Evolutionary conservation across 148 eudicot species (phyloP), one percentile per base, ranked within the genome.

Genomic region (Tetragonia tetragonoides): DNA sequence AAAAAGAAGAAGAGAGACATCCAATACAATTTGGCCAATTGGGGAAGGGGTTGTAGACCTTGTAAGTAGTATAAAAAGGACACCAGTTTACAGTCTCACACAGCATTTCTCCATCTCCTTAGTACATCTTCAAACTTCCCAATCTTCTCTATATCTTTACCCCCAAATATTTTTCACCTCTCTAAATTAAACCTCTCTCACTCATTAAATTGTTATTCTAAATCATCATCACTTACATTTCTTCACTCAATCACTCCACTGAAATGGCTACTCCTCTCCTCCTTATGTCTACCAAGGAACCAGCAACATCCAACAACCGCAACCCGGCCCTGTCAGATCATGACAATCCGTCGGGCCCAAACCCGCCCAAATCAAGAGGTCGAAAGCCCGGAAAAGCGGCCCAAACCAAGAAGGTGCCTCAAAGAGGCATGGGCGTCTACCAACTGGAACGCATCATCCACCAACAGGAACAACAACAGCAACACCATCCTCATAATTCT

Each of bases 371-470:
- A 49, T 39, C 76, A 4, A 77, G 80, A 16, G 61, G 66, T 37
- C 66, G 84, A 12, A 81, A 70, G 42, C 57, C 66, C 57, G 62
- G 75, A 7, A 63, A 44, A 14, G 65, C 72, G 38, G 14, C 70
- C 23, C 81, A 69, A 70, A 85, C 74, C 64, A 72, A 81, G 41
- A 91, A 89, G 54, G 69, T 62, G 62, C 80, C 84, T 1, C 83
- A 73, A 75, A 84, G 97, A 77, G 97, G 97, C 0, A 86, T 90
- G 90, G 95, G 97, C 0, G 94, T 93, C 54, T 95, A 82, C 38
- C 85, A 87, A 79, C 93, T 90, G 7, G 94, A 90, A 68, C 81
- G 81, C 7, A 68, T 72, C 39, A 75, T 73, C 28, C 42, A 16
- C 6, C 75, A 38, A 5, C 66, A 74, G 10, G 73, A 74, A n/a